Conservation (phyloP, 2,329 filamentous ascomycete species). For the Neophaeococcomyces mojaviensis region DNA sequence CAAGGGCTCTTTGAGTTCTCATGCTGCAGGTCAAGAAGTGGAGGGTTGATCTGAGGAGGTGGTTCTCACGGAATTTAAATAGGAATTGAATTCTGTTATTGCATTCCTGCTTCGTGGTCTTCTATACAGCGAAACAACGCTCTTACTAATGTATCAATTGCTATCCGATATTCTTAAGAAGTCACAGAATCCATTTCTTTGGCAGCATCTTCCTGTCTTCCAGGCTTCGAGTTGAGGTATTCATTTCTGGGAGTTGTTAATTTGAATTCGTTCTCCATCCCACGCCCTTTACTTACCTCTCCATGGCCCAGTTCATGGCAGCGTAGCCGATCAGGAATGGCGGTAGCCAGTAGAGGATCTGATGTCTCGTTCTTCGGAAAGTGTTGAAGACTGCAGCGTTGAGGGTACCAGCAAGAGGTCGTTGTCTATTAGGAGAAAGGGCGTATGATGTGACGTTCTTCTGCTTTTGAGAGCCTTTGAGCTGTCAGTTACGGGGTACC, state of each 20-base stretch:
- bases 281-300: constrained; percentile 63
- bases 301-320: constrained; percentile 80
- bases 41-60: too few relatives aligned
- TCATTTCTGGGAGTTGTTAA: constrained; percentile 35
- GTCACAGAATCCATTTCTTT: constrained; percentile 2
- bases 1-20: too few relatives aligned
- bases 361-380: constrained; percentile 74
- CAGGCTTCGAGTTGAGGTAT: constrained; percentile 45
- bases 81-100: not conserved
- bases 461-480: constrained; percentile 43
- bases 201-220: constrained; percentile 16
- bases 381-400: constrained; percentile 91
- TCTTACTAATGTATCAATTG: not conserved
- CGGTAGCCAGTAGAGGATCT: constrained; percentile 83
- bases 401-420: constrained; percentile 68
- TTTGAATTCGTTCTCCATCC: not conserved
- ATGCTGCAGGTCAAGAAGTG: too few relatives aligned
- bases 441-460: constrained; percentile 63
- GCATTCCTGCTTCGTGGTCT: not conserved
- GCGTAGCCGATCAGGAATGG: constrained; percentile 73
- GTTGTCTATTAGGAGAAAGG: constrained; percentile 80
- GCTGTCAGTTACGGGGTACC: not conserved
- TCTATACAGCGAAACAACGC: not conserved
- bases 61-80: too few relatives aligned
- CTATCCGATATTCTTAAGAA: not conserved